Base-by-base conservation (phyloP, 164 flowering plant species). In the Sextonia rubra region DNA sequence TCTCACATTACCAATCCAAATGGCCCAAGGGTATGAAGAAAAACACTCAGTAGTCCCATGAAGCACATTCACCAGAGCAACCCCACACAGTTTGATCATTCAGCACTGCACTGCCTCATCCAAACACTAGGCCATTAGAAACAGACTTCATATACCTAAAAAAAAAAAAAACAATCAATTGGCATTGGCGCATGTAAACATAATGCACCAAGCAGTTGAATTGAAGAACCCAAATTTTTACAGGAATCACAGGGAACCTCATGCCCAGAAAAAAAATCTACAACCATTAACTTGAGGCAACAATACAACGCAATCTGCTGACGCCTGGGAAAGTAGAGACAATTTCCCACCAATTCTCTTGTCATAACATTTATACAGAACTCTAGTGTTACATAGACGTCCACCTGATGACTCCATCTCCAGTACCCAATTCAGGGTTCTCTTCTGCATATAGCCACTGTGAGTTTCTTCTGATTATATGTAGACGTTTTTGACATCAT, bases 401-500 rank as follows among this genome's bases (percentile, higher is more conserved):
- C 12, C 62, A 65, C 60, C 68, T 26, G 64, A 62, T 30, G 52
- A 58, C 56, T n/a, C 52, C 56, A 22, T 64, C n/a, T 44, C 66
- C 2, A 44, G 47, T 1, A 7, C 24, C 30, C 29, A 32, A 60
- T 47, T 20, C 27, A 44, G 64, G 15, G 24, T 3, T 66, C 63
- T 20, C 49, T n/a, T 17, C 27, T 69, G 60, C 56, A 29, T 44
- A 18, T 56, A 26, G 26, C 6, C 52, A 49, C 37, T n/a, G 30
- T 12, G 7, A n/a, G 24, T 14, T 12, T 2, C 6, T 27, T 29
- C 29, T 27, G 4, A 52, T 91, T 85, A 95, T 47, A 96, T 87
- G 82, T 93, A 96, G 61, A 96, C 90, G 12, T 94, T 85, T 73
- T 92, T 94, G 20, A 96, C 96, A 80, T 96, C 98, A 76, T 94